Conservation (phyloP, 192 early-diverging fungal species). For the Coemansia asiatica region DNA sequence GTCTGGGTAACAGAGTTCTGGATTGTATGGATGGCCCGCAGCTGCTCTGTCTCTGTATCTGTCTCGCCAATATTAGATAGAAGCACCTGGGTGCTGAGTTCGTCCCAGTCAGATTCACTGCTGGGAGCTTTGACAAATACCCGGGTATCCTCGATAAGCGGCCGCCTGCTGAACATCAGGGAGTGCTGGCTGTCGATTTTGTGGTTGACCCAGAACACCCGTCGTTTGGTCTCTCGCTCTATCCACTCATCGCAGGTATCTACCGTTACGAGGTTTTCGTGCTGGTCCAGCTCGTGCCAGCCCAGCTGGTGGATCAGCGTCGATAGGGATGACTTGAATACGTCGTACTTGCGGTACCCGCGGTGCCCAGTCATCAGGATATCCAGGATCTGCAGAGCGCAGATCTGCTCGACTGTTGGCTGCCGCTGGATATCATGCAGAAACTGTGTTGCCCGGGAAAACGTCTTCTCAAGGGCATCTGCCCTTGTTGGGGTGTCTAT, state of each 20-base stretch:
- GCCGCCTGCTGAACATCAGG: conserved; percentile 12
- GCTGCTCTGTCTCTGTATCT: not conserved
- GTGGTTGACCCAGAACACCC: conserved; percentile 33
- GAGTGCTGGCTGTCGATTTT: conserved; percentile 32
- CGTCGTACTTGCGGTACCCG: conserved; percentile 20
- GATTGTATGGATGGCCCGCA: not conserved
- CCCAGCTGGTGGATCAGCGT: conserved; percentile 31
- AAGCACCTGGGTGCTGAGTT: conserved; percentile 17
- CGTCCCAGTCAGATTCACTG: conserved; percentile 38
- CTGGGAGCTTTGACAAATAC: conserved; percentile 22
- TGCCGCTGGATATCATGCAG: not conserved
- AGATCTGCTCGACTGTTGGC: conserved; percentile 28
- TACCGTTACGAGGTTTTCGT: conserved; percentile 4
- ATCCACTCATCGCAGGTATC: conserved; percentile 41
- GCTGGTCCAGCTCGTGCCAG: conserved; percentile 38
- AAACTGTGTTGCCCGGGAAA: conserved; percentile 1
- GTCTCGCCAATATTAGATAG: conserved; percentile 7
- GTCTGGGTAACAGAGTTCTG: conserved; percentile 18
- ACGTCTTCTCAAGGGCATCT: not conserved
- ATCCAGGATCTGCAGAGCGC: conserved; percentile 29
- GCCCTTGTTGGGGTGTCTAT: not conserved
- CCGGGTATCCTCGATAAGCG: conserved; percentile 12
- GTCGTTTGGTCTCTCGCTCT: conserved; percentile 34
- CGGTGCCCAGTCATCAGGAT: conserved; percentile 12
- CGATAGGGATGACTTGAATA: conserved; percentile 19